Evolutionary conservation across 768 basidiomycete genomes (phyloP).

Genomic region (Trametes punicea): DNA sequence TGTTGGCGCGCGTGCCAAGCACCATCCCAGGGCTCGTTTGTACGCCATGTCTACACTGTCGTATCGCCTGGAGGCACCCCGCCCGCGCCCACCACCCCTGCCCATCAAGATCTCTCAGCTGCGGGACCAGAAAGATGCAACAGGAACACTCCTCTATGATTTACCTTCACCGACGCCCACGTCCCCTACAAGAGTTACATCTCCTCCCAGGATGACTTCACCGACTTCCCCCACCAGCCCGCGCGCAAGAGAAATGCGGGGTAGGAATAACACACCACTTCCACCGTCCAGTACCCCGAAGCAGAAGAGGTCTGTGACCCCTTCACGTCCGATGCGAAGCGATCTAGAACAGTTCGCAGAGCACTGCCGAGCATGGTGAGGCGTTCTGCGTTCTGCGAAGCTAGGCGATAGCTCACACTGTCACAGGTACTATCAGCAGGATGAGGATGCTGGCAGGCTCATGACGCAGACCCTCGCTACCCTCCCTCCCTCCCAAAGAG

Average conservation of each 20-base stretch:
- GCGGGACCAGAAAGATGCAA: conserved; percentile 39
- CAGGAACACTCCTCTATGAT: conserved; percentile 72
- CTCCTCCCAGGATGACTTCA: conserved; percentile 41
- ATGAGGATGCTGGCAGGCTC: conserved; percentile 68
- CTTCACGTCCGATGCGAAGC: conserved; percentile 57
- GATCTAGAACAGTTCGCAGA: conserved; percentile 80
- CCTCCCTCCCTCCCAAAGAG: conserved; percentile 78
- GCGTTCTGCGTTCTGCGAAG: conserved; percentile 8
- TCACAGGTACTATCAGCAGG: conserved; percentile 79
- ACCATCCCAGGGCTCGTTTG: conserved; percentile 8
- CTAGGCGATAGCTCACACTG: conserved; percentile 9
- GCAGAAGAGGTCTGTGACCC: conserved; percentile 67
- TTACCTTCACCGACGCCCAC: conserved; percentile 58
- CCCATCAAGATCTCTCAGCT: conserved; percentile 42
- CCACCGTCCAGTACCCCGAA: conserved; percentile 41
- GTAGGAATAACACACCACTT: conserved; percentile 50
- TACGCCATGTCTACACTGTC: conserved; percentile 54
- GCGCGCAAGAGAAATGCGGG: conserved; percentile 48
- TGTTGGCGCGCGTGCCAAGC: conserved; percentile 3
- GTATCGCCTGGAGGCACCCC: conserved; percentile 63
- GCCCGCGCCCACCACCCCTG: conserved; percentile 60
- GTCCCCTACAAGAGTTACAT: conserved; percentile 54
- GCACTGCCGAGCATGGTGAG: conserved; percentile 74
- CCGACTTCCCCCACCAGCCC: conserved; percentile 56
- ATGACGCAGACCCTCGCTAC: conserved; percentile 84